Percentiles rank a stretch among this genome's conserved stretches.
These are phyloP conservation scores for Naumovozyma baii DNA, from an alignment of 805 yeast species.

Conservation along the genomic window DNA sequence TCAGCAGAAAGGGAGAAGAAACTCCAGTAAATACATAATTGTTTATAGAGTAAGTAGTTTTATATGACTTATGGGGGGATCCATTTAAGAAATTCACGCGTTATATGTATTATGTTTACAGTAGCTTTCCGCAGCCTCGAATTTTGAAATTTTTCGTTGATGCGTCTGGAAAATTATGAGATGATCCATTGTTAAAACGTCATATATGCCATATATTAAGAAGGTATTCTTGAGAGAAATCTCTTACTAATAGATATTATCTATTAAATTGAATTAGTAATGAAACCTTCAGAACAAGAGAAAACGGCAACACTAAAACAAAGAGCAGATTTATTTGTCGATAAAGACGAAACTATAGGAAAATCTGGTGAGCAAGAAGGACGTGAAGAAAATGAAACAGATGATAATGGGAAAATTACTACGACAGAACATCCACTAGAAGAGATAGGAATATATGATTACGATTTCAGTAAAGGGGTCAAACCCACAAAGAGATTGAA, in stretches of 20 bases:
- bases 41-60: too few species aligned
- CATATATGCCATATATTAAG: too few species aligned
- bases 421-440: not conserved
- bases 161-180: not conserved
- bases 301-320: not conserved
- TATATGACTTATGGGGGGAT: too few species aligned
- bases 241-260: too few species aligned
- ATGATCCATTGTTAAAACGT: too few species aligned
- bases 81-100: too few species aligned
- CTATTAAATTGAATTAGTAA: too few species aligned
- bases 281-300: not conserved
- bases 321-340: not conserved
- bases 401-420: slow-evolving; percentile 4
- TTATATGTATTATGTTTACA: too few species aligned
- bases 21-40: too few species aligned
- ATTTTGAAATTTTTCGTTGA: not conserved
- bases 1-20: not conserved
- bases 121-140: not conserved
- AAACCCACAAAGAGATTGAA: not conserved
- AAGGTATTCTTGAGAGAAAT: too few species aligned
- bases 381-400: slow-evolving; percentile 1
- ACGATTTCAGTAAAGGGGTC: not conserved
- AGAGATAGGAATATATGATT: not conserved
- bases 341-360: not conserved
- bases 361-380: not conserved